Percentiles rank a stretch among this genome's conserved stretches.
These are phyloP conservation scores for Huntiella abstrusa DNA, from an alignment of 2,329 filamentous ascomycete species.

Conservation along the genomic window DNA sequence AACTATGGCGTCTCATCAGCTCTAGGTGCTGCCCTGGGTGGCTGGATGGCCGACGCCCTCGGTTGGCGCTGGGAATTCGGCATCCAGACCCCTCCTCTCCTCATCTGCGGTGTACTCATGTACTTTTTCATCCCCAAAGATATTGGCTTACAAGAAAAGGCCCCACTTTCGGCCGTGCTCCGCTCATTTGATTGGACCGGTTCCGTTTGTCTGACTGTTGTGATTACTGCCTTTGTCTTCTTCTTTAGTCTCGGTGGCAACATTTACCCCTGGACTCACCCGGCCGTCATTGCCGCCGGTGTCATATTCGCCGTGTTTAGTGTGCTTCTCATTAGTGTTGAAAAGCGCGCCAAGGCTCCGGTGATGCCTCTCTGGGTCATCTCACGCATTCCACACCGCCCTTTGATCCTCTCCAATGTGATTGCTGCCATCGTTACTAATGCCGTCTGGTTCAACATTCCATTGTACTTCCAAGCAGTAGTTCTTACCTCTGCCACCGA, in stretches of 20 bases:
- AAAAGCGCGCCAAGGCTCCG: conserved; percentile 31
- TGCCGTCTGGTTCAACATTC: conserved; percentile 43
- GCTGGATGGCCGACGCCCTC: conserved; percentile 47
- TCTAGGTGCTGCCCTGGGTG: conserved; percentile 49
- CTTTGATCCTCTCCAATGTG: conserved; percentile 38
- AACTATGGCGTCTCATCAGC: conserved; percentile 39
- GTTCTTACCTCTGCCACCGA: conserved; percentile 49
- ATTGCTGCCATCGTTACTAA: conserved; percentile 32
- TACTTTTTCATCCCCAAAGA: conserved; percentile 29
- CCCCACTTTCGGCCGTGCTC: conserved; percentile 28
- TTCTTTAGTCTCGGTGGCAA: conserved; percentile 47
- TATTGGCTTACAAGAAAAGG: conserved; percentile 29
- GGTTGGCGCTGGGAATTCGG: conserved; percentile 61
- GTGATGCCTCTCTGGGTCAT: conserved; percentile 42
- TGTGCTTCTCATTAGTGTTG: conserved; percentile 30
- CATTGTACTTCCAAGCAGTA: conserved; percentile 60
- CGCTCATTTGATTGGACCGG: conserved; percentile 38
- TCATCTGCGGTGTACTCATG: conserved; percentile 28
- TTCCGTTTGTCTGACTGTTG: conserved; percentile 31
- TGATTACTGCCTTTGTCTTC: conserved; percentile 38
- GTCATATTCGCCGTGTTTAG: conserved; percentile 28
- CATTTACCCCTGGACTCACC: conserved; percentile 40
- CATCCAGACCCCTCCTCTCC: conserved; percentile 35
- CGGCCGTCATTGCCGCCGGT: conserved; percentile 30
- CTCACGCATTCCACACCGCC: conserved; percentile 28